Percentiles rank a stretch among this genome's conserved stretches.
phyloP scores from a whole-genome alignment of 257 asterid genomes.

The Solanum pimpinellifolium region DNA sequence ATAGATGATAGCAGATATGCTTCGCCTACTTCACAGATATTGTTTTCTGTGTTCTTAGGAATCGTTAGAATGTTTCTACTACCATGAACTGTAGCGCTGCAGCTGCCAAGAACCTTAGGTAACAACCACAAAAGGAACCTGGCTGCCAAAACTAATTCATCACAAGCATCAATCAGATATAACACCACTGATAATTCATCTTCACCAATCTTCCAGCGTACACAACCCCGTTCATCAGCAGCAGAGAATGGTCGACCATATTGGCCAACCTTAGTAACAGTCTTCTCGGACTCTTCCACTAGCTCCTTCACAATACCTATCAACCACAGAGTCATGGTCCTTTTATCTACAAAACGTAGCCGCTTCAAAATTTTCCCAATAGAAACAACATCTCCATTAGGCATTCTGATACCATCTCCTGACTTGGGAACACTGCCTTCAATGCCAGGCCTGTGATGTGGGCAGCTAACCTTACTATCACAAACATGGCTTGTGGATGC shows the following conservation, averaged over 20 bases:
- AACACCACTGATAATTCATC: slow-evolving; percentile 68
- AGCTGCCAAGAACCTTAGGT: slow-evolving; percentile 57
- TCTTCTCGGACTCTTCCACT: slow-evolving; percentile 71
- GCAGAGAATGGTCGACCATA: slow-evolving; percentile 46
- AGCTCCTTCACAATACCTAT: slow-evolving; percentile 58
- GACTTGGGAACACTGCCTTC: slow-evolving; percentile 51
- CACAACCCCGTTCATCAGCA: slow-evolving; percentile 57
- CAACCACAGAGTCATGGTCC: slow-evolving; percentile 61
- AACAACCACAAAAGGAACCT: slow-evolving; percentile 90
- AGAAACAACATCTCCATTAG: slow-evolving; percentile 49
- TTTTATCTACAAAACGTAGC: slow-evolving; percentile 65
- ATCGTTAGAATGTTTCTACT: slow-evolving; percentile 46
- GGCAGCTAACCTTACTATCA: slow-evolving; percentile 70
- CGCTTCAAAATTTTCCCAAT: slow-evolving; percentile 64
- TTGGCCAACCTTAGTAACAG: slow-evolving; percentile 51
- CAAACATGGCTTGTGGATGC: slow-evolving; percentile 95
- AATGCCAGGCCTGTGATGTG: slow-evolving; percentile 56
- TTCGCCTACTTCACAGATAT: slow-evolving; percentile 71
- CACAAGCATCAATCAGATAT: slow-evolving; percentile 77
- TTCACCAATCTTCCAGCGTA: slow-evolving; percentile 84
- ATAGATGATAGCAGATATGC: slow-evolving; percentile 72
- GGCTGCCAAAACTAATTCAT: slow-evolving; percentile 59
- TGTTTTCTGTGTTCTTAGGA: slow-evolving; percentile 56
- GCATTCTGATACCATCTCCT: slow-evolving; percentile 35
- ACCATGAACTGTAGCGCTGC: slow-evolving; percentile 48